Evolutionary conservation across 257 asterid genomes (phyloP).

Genomic region (Solanum pennellii): DNA sequence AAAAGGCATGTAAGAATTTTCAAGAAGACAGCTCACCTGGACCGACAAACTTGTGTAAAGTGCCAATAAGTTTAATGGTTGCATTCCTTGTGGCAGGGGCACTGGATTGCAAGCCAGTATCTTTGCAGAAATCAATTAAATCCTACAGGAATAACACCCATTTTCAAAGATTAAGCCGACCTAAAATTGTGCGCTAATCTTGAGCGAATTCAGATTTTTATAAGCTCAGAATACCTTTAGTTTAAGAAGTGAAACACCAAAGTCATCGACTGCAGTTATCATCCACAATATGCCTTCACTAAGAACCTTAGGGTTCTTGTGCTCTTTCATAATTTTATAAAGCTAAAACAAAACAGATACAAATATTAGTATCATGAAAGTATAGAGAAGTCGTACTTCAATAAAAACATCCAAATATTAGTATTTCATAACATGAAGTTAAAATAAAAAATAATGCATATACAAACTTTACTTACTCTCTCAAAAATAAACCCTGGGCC

Average conservation of each 20-base stretch:
- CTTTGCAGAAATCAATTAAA: slow-evolving; percentile 94
- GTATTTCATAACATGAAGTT: background rate
- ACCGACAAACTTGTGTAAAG: slow-evolving; percentile 91
- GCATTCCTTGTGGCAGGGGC: slow-evolving; percentile 97
- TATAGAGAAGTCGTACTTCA: background rate
- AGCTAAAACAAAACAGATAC: slow-evolving; percentile 35
- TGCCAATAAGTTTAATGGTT: slow-evolving; percentile 81
- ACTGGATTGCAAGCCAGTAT: slow-evolving; percentile 90
- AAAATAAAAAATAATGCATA: background rate
- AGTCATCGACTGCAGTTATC: slow-evolving; percentile 89
- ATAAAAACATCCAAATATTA: background rate
- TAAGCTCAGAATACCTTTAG: slow-evolving; percentile 49
- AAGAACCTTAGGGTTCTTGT: slow-evolving; percentile 96
- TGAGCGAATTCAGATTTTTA: background rate
- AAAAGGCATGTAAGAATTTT: background rate
- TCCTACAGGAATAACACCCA: slow-evolving; percentile 42
- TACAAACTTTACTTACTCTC: slow-evolving; percentile 46
- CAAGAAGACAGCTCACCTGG: slow-evolving; percentile 59
- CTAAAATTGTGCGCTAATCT: background rate
- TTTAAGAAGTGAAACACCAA: slow-evolving; percentile 69
- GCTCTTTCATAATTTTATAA: slow-evolving; percentile 91
- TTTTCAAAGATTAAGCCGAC: background rate
- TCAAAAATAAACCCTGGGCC: slow-evolving; percentile 95
- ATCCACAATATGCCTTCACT: slow-evolving; percentile 96
- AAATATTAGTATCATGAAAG: background rate